Conservation (phyloP, 331 rosid species). For the Malus hybrid region DNA sequence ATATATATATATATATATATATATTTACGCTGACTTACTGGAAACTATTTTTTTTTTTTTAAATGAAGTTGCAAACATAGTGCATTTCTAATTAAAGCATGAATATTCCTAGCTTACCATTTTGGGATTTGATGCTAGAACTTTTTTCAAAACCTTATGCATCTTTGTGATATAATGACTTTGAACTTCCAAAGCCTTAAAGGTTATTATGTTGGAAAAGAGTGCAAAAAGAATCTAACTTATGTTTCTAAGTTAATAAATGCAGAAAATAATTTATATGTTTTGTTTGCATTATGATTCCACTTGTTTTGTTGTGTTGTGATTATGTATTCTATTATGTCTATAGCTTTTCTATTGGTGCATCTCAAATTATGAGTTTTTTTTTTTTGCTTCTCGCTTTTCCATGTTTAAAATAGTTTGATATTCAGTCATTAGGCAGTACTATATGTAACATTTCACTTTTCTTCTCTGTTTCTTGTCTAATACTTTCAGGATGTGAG, state of each 20-base stretch:
- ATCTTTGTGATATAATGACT: background rate
- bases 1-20: background rate
- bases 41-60: background rate
- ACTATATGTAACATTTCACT: background rate
- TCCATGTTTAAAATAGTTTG: background rate
- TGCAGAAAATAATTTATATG: background rate
- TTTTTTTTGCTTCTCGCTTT: background rate
- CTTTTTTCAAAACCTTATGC: background rate
- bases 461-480: background rate
- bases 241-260: background rate
- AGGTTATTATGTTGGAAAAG: background rate
- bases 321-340: background rate
- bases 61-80: background rate
- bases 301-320: background rate
- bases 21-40: background rate
- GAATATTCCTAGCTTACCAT: background rate
- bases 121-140: background rate
- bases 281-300: background rate
- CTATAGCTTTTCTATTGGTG: background rate
- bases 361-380: background rate
- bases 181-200: background rate
- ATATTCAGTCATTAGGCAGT: background rate
- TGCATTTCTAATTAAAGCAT: background rate
- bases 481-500: slow-evolving; percentile 69
- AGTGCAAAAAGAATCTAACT: background rate